These are phyloP conservation scores for Botrytis galanthina DNA, from an alignment of 2,329 filamentous ascomycete species.

Conservation along the genomic window DNA sequence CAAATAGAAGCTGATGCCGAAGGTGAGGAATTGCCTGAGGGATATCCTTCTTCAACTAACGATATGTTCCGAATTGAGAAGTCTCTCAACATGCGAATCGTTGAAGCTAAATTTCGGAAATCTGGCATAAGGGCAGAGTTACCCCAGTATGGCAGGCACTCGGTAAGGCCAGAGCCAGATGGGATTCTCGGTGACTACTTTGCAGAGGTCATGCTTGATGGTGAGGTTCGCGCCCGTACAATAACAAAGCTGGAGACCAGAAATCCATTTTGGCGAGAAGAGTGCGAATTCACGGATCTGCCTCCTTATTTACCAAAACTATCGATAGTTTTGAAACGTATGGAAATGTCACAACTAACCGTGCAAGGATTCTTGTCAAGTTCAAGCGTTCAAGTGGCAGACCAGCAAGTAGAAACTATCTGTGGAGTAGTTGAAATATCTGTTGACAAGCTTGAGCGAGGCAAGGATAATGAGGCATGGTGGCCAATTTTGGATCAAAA, in stretches of 20 bases:
- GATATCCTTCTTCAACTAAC: conserved; percentile 33
- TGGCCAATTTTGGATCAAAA: conserved; percentile 75
- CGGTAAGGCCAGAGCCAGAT: conserved; percentile 43
- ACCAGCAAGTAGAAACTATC: conserved; percentile 48
- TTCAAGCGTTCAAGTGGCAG: conserved; percentile 31
- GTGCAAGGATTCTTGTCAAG: conserved; percentile 35
- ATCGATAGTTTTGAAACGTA: conserved; percentile 68
- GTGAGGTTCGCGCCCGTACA: conserved; percentile 74
- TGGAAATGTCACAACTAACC: conserved; percentile 42
- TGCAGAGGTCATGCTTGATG: conserved; percentile 75
- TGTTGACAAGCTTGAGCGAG: conserved; percentile 73
- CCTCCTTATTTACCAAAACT: conserved; percentile 67
- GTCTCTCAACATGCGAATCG: conserved; percentile 55
- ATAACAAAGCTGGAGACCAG: conserved; percentile 68
- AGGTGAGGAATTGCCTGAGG: conserved; percentile 12
- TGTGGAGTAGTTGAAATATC: conserved; percentile 72
- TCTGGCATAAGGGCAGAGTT: conserved; percentile 35
- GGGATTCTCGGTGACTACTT: conserved; percentile 66
- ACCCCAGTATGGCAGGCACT: conserved; percentile 28
- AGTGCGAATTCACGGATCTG: conserved; percentile 73
- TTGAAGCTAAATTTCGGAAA: conserved; percentile 56
- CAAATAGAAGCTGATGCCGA: conserved; percentile 26
- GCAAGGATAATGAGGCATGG: conserved; percentile 83
- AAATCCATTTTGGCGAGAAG: conserved; percentile 77
- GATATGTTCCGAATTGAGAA: conserved; percentile 63